Evolutionary conservation across 805 yeast genomes (phyloP).

Genomic region (Blastobotrys muscicola): DNA sequence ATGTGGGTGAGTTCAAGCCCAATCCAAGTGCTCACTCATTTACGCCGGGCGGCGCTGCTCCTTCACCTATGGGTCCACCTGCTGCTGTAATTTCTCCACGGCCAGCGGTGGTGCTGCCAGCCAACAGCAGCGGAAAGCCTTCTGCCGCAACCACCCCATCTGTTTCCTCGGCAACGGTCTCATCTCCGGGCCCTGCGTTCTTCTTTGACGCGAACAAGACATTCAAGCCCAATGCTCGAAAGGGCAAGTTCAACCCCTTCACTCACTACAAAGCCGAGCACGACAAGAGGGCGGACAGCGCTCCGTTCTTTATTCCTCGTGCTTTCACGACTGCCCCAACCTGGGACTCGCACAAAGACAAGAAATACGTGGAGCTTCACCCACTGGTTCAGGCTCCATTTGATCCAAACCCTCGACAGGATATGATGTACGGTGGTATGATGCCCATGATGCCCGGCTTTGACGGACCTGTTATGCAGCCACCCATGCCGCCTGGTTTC

Average conservation of each 20-base stretch:
- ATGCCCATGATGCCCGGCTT: too few species aligned
- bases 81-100: slow-evolving; percentile 3
- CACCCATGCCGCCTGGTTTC: too few species aligned
- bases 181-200: slow-evolving; percentile 10
- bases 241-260: slow-evolving; percentile 45
- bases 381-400: too few species aligned
- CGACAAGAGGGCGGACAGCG: background rate
- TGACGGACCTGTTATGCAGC: too few species aligned
- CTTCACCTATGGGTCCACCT: slow-evolving; percentile 3
- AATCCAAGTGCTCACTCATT: slow-evolving; percentile 62
- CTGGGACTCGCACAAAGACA: too few species aligned
- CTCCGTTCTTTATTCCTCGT: too few species aligned
- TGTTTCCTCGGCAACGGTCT: slow-evolving; percentile 14
- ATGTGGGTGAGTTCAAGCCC: slow-evolving; percentile 55
- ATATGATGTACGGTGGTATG: too few species aligned
- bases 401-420: too few species aligned
- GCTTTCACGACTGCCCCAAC: too few species aligned
- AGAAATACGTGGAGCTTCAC: too few species aligned
- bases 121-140: background rate
- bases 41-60: slow-evolving; percentile 16
- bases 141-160: slow-evolving; percentile 12
- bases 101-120: slow-evolving; percentile 5
- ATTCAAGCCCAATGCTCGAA: slow-evolving; percentile 22
- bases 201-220: slow-evolving; percentile 35
- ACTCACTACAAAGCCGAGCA: slow-evolving; percentile 34